Conservation (phyloP, 768 basidiomycete genomes). For the Glaciozyma martinii region DNA sequence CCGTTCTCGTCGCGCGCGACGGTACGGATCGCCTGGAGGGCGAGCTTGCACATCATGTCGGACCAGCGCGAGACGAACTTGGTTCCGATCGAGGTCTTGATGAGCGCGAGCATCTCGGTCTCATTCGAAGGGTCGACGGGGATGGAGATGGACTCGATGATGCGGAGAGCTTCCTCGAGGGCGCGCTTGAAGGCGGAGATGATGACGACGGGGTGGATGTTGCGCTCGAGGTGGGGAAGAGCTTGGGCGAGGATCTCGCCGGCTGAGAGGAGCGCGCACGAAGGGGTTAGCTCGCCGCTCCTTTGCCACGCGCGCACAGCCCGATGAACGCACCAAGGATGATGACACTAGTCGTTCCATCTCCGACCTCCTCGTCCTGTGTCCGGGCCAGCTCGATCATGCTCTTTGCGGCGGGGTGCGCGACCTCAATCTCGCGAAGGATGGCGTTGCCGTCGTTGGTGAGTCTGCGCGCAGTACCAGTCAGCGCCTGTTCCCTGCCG, state of each 20-base stretch:
- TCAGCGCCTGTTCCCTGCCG: background rate
- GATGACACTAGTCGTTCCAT: constrained; percentile 96
- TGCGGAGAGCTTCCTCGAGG: constrained; percentile 78
- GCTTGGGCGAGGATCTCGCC: constrained; percentile 97
- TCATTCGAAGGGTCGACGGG: constrained; percentile 82
- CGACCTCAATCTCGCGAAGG: constrained; percentile 94
- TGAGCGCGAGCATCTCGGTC: constrained; percentile 84
- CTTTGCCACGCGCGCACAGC: background rate
- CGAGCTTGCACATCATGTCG: constrained; percentile 93
- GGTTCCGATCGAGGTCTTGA: constrained; percentile 97
- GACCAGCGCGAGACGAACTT: constrained; percentile 96
- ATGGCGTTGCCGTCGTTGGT: constrained; percentile 99
- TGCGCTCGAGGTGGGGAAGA: constrained; percentile 81
- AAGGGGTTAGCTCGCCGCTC: background rate
- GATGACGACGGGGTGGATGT: constrained; percentile 98
- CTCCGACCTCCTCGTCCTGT: constrained; percentile 97
- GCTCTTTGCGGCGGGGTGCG: constrained; percentile 96
- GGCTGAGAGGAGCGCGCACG: constrained; percentile 44
- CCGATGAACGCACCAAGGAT: constrained; percentile 62
- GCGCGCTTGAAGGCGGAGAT: constrained; percentile 97
- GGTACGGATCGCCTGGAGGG: constrained; percentile 80
- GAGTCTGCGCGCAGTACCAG: constrained; percentile 48
- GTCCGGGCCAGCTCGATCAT: constrained; percentile 98
- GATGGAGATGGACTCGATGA: constrained; percentile 75
- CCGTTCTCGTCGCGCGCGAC: constrained; percentile 53